Percentiles rank a stretch among this genome's conserved stretches.
Evolutionary conservation across 129 eudicot genomes (phyloP).

Genomic region (Ambrosia artemisiifolia): DNA sequence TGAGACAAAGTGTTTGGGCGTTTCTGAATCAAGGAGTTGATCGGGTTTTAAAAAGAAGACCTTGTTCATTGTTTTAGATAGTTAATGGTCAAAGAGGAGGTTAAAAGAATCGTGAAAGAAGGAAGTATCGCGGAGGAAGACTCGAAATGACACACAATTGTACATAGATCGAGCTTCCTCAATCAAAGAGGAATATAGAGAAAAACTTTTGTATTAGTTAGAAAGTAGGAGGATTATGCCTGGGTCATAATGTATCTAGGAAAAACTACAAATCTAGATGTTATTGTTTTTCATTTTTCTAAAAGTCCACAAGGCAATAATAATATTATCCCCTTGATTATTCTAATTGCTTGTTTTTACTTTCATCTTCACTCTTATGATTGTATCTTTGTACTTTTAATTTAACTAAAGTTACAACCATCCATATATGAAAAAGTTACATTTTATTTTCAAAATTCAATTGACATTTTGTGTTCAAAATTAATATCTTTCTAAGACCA

Average conservation of each 20-base stretch:
- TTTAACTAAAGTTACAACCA: too few relatives aligned
- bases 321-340: constrained; percentile 22
- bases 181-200: constrained; percentile 16
- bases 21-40: not conserved
- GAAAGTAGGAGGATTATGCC: constrained; percentile 23
- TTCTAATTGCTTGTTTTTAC: not conserved
- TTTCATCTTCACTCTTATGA: not conserved
- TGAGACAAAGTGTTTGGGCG: not conserved
- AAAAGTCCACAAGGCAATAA: constrained; percentile 76
- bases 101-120: constrained; percentile 18
- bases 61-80: not conserved
- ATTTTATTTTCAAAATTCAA: too few relatives aligned
- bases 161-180: constrained; percentile 46
- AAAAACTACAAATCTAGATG: constrained; percentile 10
- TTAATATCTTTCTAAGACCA: too few relatives aligned
- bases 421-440: too few relatives aligned
- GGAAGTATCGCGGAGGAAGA: constrained; percentile 27
- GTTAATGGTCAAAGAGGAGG: not conserved
- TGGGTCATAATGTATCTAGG: constrained; percentile 25
- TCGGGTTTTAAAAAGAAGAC: not conserved
- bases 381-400: not conserved
- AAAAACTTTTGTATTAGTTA: constrained; percentile 29
- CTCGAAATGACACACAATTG: constrained; percentile 33
- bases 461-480: too few relatives aligned
- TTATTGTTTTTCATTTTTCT: constrained; percentile 11